phyloP scores from a whole-genome alignment of 441 rosid genomes.

The Gossypium aridum region DNA sequence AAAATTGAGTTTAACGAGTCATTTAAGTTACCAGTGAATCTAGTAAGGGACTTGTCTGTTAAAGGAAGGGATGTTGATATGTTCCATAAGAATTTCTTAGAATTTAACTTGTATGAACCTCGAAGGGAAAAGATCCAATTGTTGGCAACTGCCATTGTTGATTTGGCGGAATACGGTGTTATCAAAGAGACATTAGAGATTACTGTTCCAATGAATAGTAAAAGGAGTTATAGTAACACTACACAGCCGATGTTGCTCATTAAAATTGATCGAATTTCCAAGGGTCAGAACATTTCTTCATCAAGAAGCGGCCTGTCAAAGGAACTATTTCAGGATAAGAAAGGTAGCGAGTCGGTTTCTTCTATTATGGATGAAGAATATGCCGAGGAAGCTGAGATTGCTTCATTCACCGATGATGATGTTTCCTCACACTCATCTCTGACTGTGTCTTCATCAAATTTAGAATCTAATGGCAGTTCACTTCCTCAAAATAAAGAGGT shows the following conservation, averaged over 20 bases:
- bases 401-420: slow-evolving; percentile 72
- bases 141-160: slow-evolving; percentile 65
- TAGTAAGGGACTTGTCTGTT: slow-evolving; percentile 49
- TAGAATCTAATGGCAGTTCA: slow-evolving; percentile 40
- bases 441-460: slow-evolving; percentile 39
- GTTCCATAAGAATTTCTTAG: slow-evolving; percentile 62
- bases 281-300: slow-evolving; percentile 35
- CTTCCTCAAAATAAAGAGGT: slow-evolving; percentile 49
- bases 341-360: slow-evolving; percentile 58
- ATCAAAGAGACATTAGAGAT: slow-evolving; percentile 40
- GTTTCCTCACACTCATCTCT: slow-evolving; percentile 73
- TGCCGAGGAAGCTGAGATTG: slow-evolving; percentile 73
- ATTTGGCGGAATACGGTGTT: slow-evolving; percentile 73
- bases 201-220: slow-evolving; percentile 67
- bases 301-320: slow-evolving; percentile 31
- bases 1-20: slow-evolving; percentile 82
- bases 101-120: slow-evolving; percentile 80
- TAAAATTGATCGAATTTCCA: slow-evolving; percentile 53
- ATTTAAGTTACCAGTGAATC: slow-evolving; percentile 69
- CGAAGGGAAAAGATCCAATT: slow-evolving; percentile 83
- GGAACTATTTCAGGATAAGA: slow-evolving; percentile 33
- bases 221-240: slow-evolving; percentile 67
- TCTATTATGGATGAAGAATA: slow-evolving; percentile 73
- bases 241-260: slow-evolving; percentile 67
- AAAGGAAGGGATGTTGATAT: slow-evolving; percentile 44